A percentile compares a stretch with the other conserved stretches of the same genome.
Conservation (phyloP, 2,329 filamentous ascomycete genomes). For the Pseudocercospora pini-densiflorae region DNA sequence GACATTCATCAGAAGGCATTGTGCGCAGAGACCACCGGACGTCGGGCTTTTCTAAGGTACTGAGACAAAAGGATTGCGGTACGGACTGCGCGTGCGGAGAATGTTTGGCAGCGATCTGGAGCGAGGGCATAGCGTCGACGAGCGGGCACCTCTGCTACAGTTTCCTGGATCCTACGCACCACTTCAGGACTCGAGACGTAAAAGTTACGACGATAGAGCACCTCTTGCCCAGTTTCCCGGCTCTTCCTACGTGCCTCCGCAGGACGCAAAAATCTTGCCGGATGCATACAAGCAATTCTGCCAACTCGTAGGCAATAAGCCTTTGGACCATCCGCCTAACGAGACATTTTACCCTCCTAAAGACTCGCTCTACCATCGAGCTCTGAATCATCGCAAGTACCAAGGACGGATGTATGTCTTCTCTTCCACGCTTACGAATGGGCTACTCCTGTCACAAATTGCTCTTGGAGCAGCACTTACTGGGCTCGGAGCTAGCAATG, state of each 20-base stretch:
- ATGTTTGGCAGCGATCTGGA: constrained; percentile 20
- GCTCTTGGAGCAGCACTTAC: constrained; percentile 48
- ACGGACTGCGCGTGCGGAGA: not conserved
- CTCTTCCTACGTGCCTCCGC: constrained; percentile 6
- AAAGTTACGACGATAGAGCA: constrained; percentile 30
- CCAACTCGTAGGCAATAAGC: constrained; percentile 42
- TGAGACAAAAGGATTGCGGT: not conserved
- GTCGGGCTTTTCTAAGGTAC: not conserved
- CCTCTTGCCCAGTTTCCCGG: constrained; percentile 38
- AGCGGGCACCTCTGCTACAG: constrained; percentile 36
- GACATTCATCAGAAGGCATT: not conserved
- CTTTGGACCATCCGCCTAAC: constrained; percentile 36
- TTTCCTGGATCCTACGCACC: constrained; percentile 29
- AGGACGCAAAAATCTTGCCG: constrained; percentile 15
- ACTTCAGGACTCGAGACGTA: constrained; percentile 6
- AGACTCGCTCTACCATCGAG: constrained; percentile 44
- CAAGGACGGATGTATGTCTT: constrained; percentile 44
- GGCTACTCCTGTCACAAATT: constrained; percentile 45
- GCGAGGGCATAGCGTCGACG: constrained; percentile 24
- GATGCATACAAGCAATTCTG: constrained; percentile 44
- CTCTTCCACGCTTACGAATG: constrained; percentile 44
- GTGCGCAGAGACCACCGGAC: not conserved
- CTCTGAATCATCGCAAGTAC: constrained; percentile 36
- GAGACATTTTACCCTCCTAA: constrained; percentile 32
- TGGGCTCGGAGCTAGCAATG: constrained; percentile 43